Evolutionary conservation across 1,284 basidiomycete genomes (phyloP), one percentile per base, ranked within the genome.

Genomic region (Ustilago nuda): DNA sequence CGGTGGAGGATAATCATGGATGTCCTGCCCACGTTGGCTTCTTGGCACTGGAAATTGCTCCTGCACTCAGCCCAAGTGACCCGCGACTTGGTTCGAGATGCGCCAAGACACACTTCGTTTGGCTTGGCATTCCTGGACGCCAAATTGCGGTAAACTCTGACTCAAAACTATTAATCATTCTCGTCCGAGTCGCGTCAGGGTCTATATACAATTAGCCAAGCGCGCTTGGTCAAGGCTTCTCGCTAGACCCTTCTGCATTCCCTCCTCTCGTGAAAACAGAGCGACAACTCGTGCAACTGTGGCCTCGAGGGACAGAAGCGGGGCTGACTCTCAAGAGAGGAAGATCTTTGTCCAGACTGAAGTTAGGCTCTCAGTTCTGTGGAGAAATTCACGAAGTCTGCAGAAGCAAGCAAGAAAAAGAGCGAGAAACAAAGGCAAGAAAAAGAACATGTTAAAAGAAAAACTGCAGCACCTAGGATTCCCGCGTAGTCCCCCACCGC

Each of bases 401-500:
- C 0, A 27, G 2, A 27, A 27, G 23, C 23, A 27, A 27, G 23
- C 37, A 11, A 17, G 3, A 61, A 53, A 41, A 52, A 52, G 12
- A 30, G 23, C 35, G 2, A 11, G 37, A 39, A 39, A 43, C 19
- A 62, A 46, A 55, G n/a, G 48, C 39, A 30, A 2, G 27, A 54
- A 54, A 35, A 32, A 13, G 13, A 37, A 37, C 13, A 23, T 27
- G 33, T 8, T 19, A 55, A 27, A 61, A 54, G 3, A 27, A 27
- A 27, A 55, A 59, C 90, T 90, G 91, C 90, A 89, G 90, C 91
- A 91, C 90, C 90, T 88, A 91, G 90, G 91, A 91, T 91, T 91
- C 91, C 90, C 90, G 88, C 89, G 90, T 91, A 91, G 91, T 91
- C 91, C 91, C 91, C 91, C 90, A 91, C 91, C 90, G 88, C 91